These are phyloP conservation scores for Trichoderma pleuroti DNA, from an alignment of 2,329 filamentous ascomycete species.

Conservation along the genomic window DNA sequence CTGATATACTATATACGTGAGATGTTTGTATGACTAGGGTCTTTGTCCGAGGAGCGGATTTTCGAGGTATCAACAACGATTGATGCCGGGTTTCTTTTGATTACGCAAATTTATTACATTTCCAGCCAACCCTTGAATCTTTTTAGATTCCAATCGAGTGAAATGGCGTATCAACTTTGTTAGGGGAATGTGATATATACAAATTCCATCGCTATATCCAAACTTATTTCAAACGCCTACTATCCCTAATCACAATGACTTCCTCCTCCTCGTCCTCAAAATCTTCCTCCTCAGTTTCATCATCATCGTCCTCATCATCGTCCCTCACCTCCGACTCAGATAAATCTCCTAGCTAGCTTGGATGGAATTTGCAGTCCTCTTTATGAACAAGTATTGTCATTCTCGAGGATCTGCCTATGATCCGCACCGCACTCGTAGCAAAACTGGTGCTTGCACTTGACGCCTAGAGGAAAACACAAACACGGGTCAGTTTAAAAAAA, in stretches of 20 bases:
- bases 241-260: background rate
- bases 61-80: background rate
- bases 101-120: background rate
- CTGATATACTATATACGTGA: background rate
- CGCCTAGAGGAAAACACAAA: slow-evolving; percentile 23
- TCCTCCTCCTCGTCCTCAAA: background rate
- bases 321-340: background rate
- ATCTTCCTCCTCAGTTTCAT: background rate
- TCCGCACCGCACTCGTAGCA: slow-evolving; percentile 38
- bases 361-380: slow-evolving; percentile 31
- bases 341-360: background rate
- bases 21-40: slow-evolving; percentile 6
- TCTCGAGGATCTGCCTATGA: slow-evolving; percentile 30
- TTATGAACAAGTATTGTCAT: slow-evolving; percentile 34
- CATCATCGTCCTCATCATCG: background rate
- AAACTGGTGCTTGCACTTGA: slow-evolving; percentile 30
- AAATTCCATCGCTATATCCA: background rate
- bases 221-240: background rate
- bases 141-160: background rate
- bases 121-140: background rate
- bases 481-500: slow-evolving; percentile 12
- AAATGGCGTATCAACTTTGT: too few relatives aligned
- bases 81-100: background rate
- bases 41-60: background rate
- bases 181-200: background rate